phyloP scores from a whole-genome alignment of 805 yeast genomes.

The Starmerella lactis-condensi region DNA sequence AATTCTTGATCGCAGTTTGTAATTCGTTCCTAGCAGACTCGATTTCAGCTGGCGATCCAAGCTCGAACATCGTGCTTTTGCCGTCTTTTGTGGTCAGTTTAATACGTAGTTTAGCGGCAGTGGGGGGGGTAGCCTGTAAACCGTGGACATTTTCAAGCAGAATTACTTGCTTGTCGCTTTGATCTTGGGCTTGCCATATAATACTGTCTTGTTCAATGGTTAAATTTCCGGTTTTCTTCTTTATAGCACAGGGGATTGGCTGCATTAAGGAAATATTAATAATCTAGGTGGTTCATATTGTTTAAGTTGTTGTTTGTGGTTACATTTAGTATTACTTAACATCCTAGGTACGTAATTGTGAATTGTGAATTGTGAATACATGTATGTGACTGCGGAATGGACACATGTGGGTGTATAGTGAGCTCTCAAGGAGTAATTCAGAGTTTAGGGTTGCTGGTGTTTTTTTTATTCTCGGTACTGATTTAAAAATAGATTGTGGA shows the following conservation, averaged over 20 bases:
- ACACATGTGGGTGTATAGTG: no score
- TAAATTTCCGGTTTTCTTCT: slow-evolving; percentile 15
- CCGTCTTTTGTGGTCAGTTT: slow-evolving; percentile 13
- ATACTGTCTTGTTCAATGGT: slow-evolving; percentile 5
- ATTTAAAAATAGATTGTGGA: neutral
- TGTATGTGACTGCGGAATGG: no score
- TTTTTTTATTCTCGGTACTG: no score
- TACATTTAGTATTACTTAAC: no score
- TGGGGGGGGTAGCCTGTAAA: slow-evolving; percentile 23
- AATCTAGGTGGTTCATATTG: no score
- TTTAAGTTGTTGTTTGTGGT: no score
- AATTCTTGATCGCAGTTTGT: slow-evolving; percentile 16
- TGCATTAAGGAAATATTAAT: no score
- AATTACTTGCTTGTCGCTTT: slow-evolving; percentile 4
- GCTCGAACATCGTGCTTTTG: slow-evolving; percentile 33
- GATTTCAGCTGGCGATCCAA: slow-evolving; percentile 58
- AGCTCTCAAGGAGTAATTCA: no score
- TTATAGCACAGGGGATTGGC: slow-evolving; percentile 9
- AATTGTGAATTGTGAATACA: no score
- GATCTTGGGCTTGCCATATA: slow-evolving; percentile 10
- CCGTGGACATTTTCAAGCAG: slow-evolving; percentile 13
- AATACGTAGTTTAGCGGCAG: slow-evolving; percentile 19
- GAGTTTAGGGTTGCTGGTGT: no score
- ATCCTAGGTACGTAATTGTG: no score
- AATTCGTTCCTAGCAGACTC: slow-evolving; percentile 26